Evolutionary conservation across 306 rosid genomes (phyloP).

Genomic region (Gynostemma pentaphyllum): DNA sequence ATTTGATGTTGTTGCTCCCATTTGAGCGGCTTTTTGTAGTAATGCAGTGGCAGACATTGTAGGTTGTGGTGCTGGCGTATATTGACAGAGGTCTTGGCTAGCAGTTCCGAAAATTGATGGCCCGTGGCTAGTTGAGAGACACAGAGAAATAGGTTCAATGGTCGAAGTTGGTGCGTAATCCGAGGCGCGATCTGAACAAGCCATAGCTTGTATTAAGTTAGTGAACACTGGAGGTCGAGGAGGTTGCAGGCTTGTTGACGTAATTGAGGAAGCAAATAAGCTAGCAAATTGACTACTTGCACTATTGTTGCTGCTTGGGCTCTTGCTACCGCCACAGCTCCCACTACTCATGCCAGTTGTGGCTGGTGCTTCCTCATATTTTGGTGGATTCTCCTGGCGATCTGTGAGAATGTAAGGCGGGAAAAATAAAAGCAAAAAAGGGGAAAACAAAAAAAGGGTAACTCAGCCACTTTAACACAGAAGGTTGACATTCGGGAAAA

Average conservation of each 20-base stretch:
- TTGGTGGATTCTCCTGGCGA: slow-evolving; percentile 32
- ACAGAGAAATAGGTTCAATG: slow-evolving; percentile 56
- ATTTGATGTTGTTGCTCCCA: slow-evolving; percentile 67
- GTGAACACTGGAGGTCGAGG: slow-evolving; percentile 42
- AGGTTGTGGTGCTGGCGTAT: slow-evolving; percentile 40
- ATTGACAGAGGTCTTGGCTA: slow-evolving; percentile 54
- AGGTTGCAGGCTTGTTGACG: slow-evolving; percentile 43
- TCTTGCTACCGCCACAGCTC: slow-evolving; percentile 39
- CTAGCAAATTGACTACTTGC: slow-evolving; percentile 61
- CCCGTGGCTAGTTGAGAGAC: slow-evolving; percentile 56
- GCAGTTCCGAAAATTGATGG: slow-evolving; percentile 52
- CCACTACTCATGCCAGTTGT: slow-evolving; percentile 27
- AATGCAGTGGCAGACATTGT: slow-evolving; percentile 92
- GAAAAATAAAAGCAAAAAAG: slow-evolving; percentile 13
- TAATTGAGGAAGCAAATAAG: slow-evolving; percentile 60
- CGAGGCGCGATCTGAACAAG: slow-evolving; percentile 28
- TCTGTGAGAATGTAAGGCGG: slow-evolving; percentile 18
- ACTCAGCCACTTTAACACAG: not conserved
- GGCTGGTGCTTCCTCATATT: slow-evolving; percentile 36
- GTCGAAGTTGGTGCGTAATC: slow-evolving; percentile 43
- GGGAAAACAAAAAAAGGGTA: not conserved
- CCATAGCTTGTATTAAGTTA: slow-evolving; percentile 46
- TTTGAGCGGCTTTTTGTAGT: slow-evolving; percentile 92
- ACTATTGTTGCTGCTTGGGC: slow-evolving; percentile 46
- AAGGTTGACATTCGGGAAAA: not conserved